Conservation (phyloP, 2,329 filamentous ascomycete genomes). For the Emergomyces pasteurianus region DNA sequence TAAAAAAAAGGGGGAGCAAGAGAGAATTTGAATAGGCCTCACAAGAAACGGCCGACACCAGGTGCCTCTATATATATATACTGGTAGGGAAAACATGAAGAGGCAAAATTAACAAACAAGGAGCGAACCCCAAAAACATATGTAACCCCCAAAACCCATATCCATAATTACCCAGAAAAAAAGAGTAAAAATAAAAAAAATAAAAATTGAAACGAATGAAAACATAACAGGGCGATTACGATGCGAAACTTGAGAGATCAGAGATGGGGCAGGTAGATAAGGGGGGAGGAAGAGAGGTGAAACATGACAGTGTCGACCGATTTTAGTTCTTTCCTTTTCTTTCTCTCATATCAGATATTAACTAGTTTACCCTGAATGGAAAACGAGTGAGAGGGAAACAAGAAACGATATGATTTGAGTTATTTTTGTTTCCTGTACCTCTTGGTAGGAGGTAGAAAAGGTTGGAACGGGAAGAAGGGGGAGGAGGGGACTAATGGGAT, state of each 20-base stretch:
- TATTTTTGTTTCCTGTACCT: too few relatives aligned
- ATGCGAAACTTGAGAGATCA: not conserved
- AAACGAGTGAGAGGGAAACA: too few relatives aligned
- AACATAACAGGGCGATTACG: not conserved
- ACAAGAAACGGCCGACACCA: not conserved
- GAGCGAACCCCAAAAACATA: not conserved
- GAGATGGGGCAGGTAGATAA: too few relatives aligned
- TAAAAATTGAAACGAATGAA: not conserved
- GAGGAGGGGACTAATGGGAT: too few relatives aligned
- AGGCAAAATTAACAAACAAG: not conserved
- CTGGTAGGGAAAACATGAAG: not conserved
- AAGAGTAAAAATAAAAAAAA: too few relatives aligned
- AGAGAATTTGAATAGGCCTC: not conserved
- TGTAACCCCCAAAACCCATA: not conserved
- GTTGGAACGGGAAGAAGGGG: too few relatives aligned
- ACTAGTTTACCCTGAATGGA: not conserved
- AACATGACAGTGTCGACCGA: not conserved
- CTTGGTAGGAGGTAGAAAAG: too few relatives aligned
- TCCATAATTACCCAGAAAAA: not conserved
- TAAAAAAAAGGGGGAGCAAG: not conserved
- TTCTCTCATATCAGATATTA: not conserved
- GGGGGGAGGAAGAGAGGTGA: too few relatives aligned
- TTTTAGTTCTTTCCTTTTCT: not conserved
- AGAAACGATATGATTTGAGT: too few relatives aligned
- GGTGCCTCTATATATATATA: not conserved